Conservation (phyloP, 2,329 filamentous ascomycete genomes). For the Sordariomycetes sp. region DNA sequence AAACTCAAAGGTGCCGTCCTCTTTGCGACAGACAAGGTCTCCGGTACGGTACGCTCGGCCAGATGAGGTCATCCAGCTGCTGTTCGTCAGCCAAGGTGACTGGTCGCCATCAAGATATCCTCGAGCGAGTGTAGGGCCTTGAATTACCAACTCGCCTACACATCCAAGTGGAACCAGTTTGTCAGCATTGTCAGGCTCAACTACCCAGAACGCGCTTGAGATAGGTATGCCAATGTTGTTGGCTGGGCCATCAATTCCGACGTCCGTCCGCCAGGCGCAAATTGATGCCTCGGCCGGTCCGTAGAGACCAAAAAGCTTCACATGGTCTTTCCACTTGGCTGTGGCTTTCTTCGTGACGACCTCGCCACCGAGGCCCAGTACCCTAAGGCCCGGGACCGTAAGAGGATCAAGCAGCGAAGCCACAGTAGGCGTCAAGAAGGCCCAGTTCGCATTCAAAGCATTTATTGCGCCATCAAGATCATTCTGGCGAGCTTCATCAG, state of each 20-base stretch:
- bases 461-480: background rate
- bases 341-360: slow-evolving; percentile 7
- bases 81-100: slow-evolving; percentile 10
- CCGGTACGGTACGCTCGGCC: no score
- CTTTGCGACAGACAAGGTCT: slow-evolving; percentile 2
- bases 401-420: background rate
- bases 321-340: slow-evolving; percentile 8
- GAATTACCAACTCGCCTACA: slow-evolving; percentile 16
- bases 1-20: slow-evolving; percentile 1
- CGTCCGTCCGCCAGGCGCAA: no score
- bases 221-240: background rate
- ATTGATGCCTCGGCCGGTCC: slow-evolving; percentile 14
- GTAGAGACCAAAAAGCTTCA: slow-evolving; percentile 7
- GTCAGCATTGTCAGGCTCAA: slow-evolving; percentile 16
- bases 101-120: slow-evolving; percentile 12
- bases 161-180: slow-evolving; percentile 13
- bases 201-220: slow-evolving; percentile 15
- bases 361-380: slow-evolving; percentile 7
- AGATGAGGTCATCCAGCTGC: no score
- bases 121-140: slow-evolving; percentile 13
- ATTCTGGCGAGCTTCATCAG: slow-evolving; percentile 13
- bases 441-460: background rate
- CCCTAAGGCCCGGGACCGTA: background rate
- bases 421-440: slow-evolving; percentile 2
- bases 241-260: no score